A percentile compares a stretch with the other conserved stretches of the same genome.
Evolutionary conservation across 768 basidiomycete genomes (phyloP).

Genomic region (Pleurotus tuoliensis): DNA sequence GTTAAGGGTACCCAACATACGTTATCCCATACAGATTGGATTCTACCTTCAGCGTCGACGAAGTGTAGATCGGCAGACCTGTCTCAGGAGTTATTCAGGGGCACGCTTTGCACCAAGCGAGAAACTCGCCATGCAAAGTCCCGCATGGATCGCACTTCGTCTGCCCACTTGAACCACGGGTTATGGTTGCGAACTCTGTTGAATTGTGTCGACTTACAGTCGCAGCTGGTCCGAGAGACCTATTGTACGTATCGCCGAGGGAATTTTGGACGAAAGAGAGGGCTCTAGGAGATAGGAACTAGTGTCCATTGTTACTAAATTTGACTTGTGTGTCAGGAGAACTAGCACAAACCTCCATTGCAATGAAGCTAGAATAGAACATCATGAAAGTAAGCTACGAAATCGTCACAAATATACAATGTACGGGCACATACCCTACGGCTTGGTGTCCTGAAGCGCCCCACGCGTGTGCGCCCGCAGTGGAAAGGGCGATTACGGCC

Average conservation of each 20-base stretch:
- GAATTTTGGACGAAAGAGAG: slow-evolving; percentile 42
- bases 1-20: neutral
- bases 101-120: neutral
- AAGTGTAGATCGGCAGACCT: slow-evolving; percentile 44
- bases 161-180: slow-evolving; percentile 41
- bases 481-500: too few species aligned
- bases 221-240: slow-evolving; percentile 46
- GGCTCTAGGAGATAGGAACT: slow-evolving; percentile 49
- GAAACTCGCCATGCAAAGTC: slow-evolving; percentile 33
- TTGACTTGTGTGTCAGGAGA: neutral
- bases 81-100: neutral
- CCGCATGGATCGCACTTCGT: slow-evolving; percentile 36
- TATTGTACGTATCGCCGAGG: slow-evolving; percentile 37
- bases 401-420: neutral
- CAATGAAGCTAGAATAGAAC: slow-evolving; percentile 27
- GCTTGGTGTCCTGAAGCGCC: slow-evolving; percentile 40
- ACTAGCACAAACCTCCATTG: slow-evolving; percentile 31
- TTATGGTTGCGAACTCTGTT: neutral
- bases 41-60: slow-evolving; percentile 43
- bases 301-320: neutral
- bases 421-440: slow-evolving; percentile 29
- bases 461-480: slow-evolving; percentile 25
- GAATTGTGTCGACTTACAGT: slow-evolving; percentile 25
- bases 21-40: too few species aligned
- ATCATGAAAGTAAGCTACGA: neutral